Conservation (phyloP, 805 yeast species). For the Helenozyma rhizophorensis region DNA sequence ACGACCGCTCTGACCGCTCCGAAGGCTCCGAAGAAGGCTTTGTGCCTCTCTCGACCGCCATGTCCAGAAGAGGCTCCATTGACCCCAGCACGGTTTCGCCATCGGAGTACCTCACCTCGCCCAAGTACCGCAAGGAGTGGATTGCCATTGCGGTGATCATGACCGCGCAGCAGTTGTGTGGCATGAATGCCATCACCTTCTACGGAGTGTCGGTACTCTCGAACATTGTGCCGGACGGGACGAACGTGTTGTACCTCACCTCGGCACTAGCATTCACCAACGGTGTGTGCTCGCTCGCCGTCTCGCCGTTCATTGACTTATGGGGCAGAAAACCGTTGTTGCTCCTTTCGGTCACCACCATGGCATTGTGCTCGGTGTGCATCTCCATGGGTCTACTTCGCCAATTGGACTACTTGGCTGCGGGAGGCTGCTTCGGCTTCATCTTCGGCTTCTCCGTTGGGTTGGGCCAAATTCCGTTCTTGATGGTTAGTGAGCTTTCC, state of each 20-base stretch:
- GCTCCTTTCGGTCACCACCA: conserved; percentile 19
- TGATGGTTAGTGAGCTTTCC: conserved; percentile 35
- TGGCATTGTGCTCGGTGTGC: conserved; percentile 21
- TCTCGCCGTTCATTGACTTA: conserved; percentile 16
- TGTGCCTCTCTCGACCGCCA: conserved; percentile 8
- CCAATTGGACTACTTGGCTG: conserved; percentile 15
- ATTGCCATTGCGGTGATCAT: conserved; percentile 31
- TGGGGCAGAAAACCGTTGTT: conserved; percentile 25
- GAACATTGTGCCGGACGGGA: conserved; percentile 9
- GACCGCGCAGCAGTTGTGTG: conserved; percentile 35
- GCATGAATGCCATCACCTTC: conserved; percentile 23
- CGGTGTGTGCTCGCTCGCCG: conserved; percentile 13
- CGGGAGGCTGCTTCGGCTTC: conserved; percentile 28
- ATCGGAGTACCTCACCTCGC: conserved; percentile 17
- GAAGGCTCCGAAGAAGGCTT: no score
- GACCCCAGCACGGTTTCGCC: conserved; percentile 23
- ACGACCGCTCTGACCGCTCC: no score
- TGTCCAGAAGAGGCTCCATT: conserved; percentile 25
- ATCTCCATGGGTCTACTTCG: conserved; percentile 24
- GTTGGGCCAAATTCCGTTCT: conserved; percentile 34
- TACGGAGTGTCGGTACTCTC: conserved; percentile 21
- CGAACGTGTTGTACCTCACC: conserved; percentile 16
- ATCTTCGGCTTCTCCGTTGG: conserved; percentile 33
- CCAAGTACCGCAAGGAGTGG: conserved; percentile 20
- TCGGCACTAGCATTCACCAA: conserved; percentile 16